Conservation (phyloP, 1,284 basidiomycete genomes). For the Coniophora puteana region DNA sequence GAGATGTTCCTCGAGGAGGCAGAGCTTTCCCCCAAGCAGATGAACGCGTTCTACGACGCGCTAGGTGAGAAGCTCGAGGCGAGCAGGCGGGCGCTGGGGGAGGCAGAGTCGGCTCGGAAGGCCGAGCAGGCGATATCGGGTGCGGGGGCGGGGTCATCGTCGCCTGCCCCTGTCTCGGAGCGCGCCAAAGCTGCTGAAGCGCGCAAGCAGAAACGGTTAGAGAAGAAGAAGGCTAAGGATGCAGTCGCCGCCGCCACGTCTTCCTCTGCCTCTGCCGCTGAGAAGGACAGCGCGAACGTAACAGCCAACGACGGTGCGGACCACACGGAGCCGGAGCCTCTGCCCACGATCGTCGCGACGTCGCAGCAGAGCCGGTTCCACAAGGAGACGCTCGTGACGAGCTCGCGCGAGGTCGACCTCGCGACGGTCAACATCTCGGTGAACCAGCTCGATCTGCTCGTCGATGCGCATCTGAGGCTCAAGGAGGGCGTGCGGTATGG, state of each 20-base stretch:
- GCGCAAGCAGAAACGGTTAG: conserved; percentile 9
- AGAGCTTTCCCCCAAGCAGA: conserved; percentile 6
- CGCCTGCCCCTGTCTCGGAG: not conserved
- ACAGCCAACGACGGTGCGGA: too few species aligned
- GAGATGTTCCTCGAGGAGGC: conserved; percentile 11
- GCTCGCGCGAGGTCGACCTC: conserved; percentile 42
- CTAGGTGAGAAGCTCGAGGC: conserved; percentile 1
- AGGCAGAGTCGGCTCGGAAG: not conserved
- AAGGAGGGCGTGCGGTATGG: conserved; percentile 50
- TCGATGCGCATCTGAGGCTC: conserved; percentile 47
- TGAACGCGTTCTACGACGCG: conserved; percentile 7
- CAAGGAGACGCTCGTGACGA: conserved; percentile 34
- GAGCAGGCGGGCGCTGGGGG: not conserved
- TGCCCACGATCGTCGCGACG: conserved; percentile 6
- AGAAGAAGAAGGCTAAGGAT: conserved; percentile 5
- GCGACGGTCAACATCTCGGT: conserved; percentile 41
- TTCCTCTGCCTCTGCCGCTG: not conserved
- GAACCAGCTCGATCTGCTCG: conserved; percentile 46
- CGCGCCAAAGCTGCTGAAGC: conserved; percentile 4
- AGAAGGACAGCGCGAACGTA: too few species aligned
- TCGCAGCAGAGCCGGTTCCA: conserved; percentile 38
- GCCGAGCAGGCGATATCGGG: conserved; percentile 1
- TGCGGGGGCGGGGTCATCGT: not conserved
- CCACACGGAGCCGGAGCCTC: too few species aligned
- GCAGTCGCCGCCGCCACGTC: not conserved